Evolutionary conservation across 2,329 filamentous ascomycete genomes (phyloP).

Genomic region (Mollisia scopiformis): DNA sequence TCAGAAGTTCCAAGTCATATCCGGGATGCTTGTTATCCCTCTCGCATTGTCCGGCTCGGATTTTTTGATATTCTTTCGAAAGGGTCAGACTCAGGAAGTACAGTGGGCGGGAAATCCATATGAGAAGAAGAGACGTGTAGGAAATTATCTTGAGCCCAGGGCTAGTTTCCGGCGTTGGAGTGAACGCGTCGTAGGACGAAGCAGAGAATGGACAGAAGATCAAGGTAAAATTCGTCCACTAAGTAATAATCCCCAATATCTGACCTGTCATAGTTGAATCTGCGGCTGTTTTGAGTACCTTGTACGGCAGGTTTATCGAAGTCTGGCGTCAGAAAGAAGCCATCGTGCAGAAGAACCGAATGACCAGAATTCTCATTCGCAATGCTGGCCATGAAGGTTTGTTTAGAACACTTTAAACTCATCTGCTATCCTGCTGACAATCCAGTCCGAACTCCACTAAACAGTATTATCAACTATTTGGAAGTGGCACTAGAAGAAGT

Average conservation of each 20-base stretch:
- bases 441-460: slow-evolving; percentile 71
- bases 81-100: slow-evolving; percentile 25
- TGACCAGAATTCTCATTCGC: slow-evolving; percentile 24
- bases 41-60: slow-evolving; percentile 21
- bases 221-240: slow-evolving; percentile 11
- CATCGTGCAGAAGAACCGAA: slow-evolving; percentile 24
- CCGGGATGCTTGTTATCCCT: slow-evolving; percentile 27
- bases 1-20: slow-evolving; percentile 9
- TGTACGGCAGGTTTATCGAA: slow-evolving; percentile 29
- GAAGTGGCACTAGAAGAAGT: slow-evolving; percentile 83
- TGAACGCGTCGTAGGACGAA: slow-evolving; percentile 25
- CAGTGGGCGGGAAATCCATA: slow-evolving; percentile 29
- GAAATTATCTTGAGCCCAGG: slow-evolving; percentile 24
- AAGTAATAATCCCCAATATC: neutral
- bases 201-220: slow-evolving; percentile 29
- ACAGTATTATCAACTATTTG: slow-evolving; percentile 91
- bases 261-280: slow-evolving; percentile 23
- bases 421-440: neutral
- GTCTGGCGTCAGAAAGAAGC: slow-evolving; percentile 28
- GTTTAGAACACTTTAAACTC: neutral
- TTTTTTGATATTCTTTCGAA: slow-evolving; percentile 29
- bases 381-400: slow-evolving; percentile 81
- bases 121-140: slow-evolving; percentile 20
- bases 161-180: slow-evolving; percentile 27
- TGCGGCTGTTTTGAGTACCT: slow-evolving; percentile 23